Evolutionary conservation across 441 rosid genomes (phyloP).

Genomic region (Pelargonium australe): DNA sequence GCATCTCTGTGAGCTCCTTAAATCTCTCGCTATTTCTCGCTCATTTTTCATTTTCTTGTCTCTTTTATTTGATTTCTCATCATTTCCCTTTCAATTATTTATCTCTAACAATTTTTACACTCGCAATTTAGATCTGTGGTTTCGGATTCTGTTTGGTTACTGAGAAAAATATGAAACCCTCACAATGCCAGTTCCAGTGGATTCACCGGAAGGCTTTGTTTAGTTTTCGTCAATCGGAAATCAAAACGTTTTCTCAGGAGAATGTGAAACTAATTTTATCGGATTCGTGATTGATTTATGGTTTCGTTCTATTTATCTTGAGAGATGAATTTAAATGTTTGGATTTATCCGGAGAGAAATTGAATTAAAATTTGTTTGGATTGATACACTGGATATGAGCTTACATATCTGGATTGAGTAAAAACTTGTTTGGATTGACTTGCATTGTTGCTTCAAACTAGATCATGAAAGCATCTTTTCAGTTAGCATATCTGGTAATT

Average conservation of each 20-base stretch:
- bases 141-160: conserved; percentile 13
- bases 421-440: too few relatives aligned
- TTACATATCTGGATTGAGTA: too few relatives aligned
- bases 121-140: background rate
- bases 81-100: background rate
- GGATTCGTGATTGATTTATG: background rate
- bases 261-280: background rate
- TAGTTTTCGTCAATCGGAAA: background rate
- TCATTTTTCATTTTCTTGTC: background rate
- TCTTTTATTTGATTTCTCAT: background rate
- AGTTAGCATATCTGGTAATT: too few relatives aligned
- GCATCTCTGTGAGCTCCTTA: conserved; percentile 33
- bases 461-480: too few relatives aligned
- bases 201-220: background rate
- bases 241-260: background rate
- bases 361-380: background rate
- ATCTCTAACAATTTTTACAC: background rate
- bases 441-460: too few relatives aligned
- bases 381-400: too few relatives aligned
- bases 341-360: background rate
- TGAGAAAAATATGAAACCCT: conserved; percentile 18
- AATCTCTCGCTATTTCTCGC: conserved; percentile 41
- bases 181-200: background rate
- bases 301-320: background rate
- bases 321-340: background rate